These are phyloP conservation scores for Halophytophthora batemanensis DNA, from an alignment of 352 stramenopile genomes.

Conservation along the genomic window DNA sequence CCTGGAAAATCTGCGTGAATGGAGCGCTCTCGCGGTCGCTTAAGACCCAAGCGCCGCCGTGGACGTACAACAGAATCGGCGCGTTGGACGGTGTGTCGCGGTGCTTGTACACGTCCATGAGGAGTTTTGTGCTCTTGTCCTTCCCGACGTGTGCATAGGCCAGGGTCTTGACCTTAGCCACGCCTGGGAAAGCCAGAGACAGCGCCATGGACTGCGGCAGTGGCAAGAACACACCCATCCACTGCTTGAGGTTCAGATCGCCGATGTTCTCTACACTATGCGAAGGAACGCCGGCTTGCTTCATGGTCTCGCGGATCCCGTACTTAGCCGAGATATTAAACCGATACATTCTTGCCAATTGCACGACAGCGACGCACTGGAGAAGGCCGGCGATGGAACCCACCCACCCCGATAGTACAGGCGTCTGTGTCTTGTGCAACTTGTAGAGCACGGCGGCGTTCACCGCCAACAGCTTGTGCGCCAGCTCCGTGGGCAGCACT, in stretches of 20 bases:
- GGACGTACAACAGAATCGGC: constrained; percentile 75
- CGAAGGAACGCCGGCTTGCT: constrained; percentile 26
- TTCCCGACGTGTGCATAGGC: constrained; percentile 68
- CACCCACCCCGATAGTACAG: constrained; percentile 43
- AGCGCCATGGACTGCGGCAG: constrained; percentile 55
- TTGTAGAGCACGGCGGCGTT: constrained; percentile 45
- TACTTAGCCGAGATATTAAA: constrained; percentile 46
- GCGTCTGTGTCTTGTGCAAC: constrained; percentile 35
- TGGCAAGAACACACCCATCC: constrained; percentile 55
- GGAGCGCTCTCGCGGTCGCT: constrained; percentile 45
- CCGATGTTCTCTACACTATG: constrained; percentile 36
- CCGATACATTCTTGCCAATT: constrained; percentile 40
- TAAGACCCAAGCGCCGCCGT: constrained; percentile 76
- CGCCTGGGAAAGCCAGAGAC: constrained; percentile 43
- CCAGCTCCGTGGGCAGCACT: constrained; percentile 56
- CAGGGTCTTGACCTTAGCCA: constrained; percentile 48
- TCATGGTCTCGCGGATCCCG: constrained; percentile 40
- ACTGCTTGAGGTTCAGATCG: constrained; percentile 42
- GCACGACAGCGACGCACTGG: constrained; percentile 45
- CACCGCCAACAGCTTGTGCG: constrained; percentile 50
- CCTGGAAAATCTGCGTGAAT: constrained; percentile 61
- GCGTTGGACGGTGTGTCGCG: constrained; percentile 42
- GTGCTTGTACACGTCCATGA: constrained; percentile 79
- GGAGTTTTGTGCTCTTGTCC: constrained; percentile 46
- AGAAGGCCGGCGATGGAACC: constrained; percentile 42